Evolutionary conservation across 1,284 basidiomycete species (phyloP), one percentile per base, ranked within the genome.

Genomic region (Tranzscheliella williamsii): DNA sequence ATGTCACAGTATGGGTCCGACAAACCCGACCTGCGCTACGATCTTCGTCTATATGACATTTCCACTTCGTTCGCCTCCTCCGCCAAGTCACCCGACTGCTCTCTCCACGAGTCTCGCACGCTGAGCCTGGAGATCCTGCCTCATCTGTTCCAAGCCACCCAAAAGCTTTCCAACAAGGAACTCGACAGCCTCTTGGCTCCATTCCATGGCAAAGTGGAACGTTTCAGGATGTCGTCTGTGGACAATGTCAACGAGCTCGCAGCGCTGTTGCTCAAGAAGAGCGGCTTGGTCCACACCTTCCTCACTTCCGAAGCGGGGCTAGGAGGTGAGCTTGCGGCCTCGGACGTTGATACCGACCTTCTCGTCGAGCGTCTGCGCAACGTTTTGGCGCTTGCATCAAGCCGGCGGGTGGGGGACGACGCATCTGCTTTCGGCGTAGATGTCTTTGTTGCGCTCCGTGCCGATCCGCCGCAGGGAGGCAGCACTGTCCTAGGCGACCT

Each of bases 11-110:
- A 87, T 82, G 92, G 93, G 8, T 91, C 90, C 38, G 92, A 97
- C 81, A 97, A 97, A 81, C 92, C 92, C 29, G 92, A 97, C 78
- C 85, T 87, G 38, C 84, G 93, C 42, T 93, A 90, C 79, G 85
- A 84, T 36, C 83, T 93, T 9, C 17, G 50, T 20, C 51, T 75
- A 2, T 44, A 51, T 24, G 67, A 74, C 24, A 46, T 75, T 9
- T 51, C 56, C 1, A 20, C 44, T 3, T 48, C 44, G 22, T 44
- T 65, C 11, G 18, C n/a, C 8, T 42, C 60, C 4, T 37, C 42
- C 3, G 38, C 42, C 17, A 29, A 46, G 11, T 8, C 35, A 0
- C 34, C 40, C 26, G 35, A 23, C 13, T 0, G 23, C 13, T 17
- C 13, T 17, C 4, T 17, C 38, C 5, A 2, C 9, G 36, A 35